Base-by-base conservation (phyloP, 208 protist genomes). In the Acanthamoeba healyi region DNA sequence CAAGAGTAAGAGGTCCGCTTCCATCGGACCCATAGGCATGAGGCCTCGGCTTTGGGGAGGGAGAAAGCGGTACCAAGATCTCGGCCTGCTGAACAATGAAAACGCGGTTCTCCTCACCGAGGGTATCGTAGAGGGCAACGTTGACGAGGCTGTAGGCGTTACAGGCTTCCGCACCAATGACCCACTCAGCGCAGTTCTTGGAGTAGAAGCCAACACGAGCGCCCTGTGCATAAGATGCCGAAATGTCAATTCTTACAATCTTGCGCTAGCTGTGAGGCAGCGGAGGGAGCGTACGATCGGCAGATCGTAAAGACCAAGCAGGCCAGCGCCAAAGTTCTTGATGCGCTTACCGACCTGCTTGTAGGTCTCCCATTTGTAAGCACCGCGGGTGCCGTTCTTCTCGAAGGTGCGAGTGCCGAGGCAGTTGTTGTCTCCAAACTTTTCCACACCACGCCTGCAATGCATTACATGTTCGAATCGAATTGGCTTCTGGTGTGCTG, bases 1-100 rank as follows among this genome's bases (percentile, higher is more conserved):
- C 5, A 34, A 19, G 36, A 29, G 29, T 4, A 34, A n/a, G n/a
- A n/a, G n/a, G n/a, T n/a, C n/a, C n/a, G n/a, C n/a, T n/a, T n/a
- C n/a, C n/a, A n/a, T n/a, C n/a, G n/a, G n/a, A n/a, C n/a, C n/a
- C n/a, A n/a, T n/a, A n/a, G n/a, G n/a, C n/a, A n/a, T n/a, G n/a
- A n/a, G n/a, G n/a, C 67, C 36, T 77, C 36, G 15, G 22, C 36
- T 12, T 34, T 88, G 36, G 10, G 0, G 79, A n/a, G 26, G 49
- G 10, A 42, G 12, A 6, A 15, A 56, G 17, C 12, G 2, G 93
- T 72, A 38, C n/a, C 29, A 7, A 26, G 22, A 97, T 86, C 34
- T 97, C 96, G 38, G 96, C 65, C 32, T 98, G 96, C 44, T 95
- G 65, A 17, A 97, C 36, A 56, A 98, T 97, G 91, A 94, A 97